Conservation (phyloP, 441 rosid genomes). For the Pelargonium citronellum region DNA sequence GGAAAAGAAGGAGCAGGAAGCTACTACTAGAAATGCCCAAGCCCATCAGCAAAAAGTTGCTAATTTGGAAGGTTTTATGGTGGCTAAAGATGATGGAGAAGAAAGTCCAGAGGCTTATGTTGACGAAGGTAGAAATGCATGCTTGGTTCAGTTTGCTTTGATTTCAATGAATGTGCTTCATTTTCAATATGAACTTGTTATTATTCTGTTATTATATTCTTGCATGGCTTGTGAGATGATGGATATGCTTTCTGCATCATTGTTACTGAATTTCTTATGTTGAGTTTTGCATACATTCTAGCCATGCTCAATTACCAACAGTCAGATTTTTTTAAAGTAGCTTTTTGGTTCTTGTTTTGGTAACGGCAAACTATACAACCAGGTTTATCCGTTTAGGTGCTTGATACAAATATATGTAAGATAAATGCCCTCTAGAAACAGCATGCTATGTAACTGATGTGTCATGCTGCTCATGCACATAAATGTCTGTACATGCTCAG, state of each 20-base stretch:
- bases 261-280: not conserved
- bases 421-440: not conserved
- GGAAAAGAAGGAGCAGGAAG: constrained; percentile 95
- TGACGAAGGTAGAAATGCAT: constrained; percentile 32
- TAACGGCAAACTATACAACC: not conserved
- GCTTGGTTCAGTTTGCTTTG: constrained; percentile 1
- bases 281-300: not conserved
- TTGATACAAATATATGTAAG: not conserved
- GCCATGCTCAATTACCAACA: not conserved
- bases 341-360: not conserved
- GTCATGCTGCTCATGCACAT: too few species aligned
- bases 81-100: constrained; percentile 28
- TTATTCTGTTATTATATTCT: not conserved
- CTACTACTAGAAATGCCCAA: constrained; percentile 80
- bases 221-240: not conserved
- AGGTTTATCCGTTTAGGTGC: not conserved
- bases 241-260: not conserved
- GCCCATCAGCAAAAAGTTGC: constrained; percentile 62
- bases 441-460: not conserved
- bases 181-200: not conserved
- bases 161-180: constrained; percentile 7
- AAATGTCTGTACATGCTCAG: too few species aligned
- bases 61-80: constrained; percentile 34
- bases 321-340: not conserved
- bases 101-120: constrained; percentile 33